Evolutionary conservation across 1,139 yeast genomes (phyloP).

Genomic region (Taphrina sp.): DNA sequence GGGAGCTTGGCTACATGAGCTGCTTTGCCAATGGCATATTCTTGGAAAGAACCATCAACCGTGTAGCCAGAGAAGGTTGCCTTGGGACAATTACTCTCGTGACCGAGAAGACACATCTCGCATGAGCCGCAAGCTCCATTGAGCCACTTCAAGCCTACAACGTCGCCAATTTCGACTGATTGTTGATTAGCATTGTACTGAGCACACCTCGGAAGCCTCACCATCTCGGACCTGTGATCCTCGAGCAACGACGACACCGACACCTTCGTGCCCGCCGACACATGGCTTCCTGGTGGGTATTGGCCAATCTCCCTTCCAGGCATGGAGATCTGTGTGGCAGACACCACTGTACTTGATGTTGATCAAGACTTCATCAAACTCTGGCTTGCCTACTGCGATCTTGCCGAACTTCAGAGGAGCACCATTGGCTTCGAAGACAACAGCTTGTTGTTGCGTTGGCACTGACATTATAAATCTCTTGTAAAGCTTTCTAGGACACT

Average conservation of each 20-base stretch:
- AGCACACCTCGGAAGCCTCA: conserved; percentile 2
- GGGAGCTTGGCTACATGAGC: conserved; percentile 80
- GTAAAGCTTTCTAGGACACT: too few relatives aligned
- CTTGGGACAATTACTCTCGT: conserved; percentile 24
- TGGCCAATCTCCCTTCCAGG: conserved; percentile 30
- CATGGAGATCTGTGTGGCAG: conserved; percentile 60
- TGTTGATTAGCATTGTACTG: background rate
- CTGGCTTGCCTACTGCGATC: conserved; percentile 63
- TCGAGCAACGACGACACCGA: conserved; percentile 15
- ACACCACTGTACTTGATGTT: conserved; percentile 67
- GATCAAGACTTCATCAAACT: conserved; percentile 59
- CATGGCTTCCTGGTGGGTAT: conserved; percentile 23
- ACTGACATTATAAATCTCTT: conserved; percentile 4
- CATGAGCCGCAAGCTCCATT: conserved; percentile 27
- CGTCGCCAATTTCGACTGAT: conserved; percentile 16
- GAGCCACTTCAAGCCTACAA: conserved; percentile 30
- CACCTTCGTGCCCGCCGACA: conserved; percentile 32
- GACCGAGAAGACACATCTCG: conserved; percentile 27
- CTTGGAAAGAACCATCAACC: conserved; percentile 81
- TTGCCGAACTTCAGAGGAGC: conserved; percentile 42
- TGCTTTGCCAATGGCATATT: conserved; percentile 81
- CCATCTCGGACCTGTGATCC: conserved; percentile 17
- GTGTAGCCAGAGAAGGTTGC: conserved; percentile 56
- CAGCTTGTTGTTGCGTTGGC: conserved; percentile 21
- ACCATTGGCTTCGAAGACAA: conserved; percentile 22